Conservation (phyloP, 2,329 filamentous ascomycete genomes). For the Monilinia laxa region DNA sequence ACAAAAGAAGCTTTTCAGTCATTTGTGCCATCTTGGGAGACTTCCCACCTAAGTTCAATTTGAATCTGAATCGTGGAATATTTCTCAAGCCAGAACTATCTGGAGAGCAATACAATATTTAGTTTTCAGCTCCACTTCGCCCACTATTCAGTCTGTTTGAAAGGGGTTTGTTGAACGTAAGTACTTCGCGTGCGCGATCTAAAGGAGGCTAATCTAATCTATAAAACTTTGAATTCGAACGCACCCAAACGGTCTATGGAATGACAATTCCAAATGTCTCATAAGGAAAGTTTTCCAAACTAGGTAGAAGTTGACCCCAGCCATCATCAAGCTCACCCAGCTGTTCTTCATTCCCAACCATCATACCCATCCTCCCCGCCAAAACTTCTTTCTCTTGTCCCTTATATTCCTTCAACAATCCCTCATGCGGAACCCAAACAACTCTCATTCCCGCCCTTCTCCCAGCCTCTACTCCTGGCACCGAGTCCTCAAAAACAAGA, state of each 20-base stretch:
- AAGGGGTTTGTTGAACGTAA: too few relatives aligned
- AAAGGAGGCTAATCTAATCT: not conserved
- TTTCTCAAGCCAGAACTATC: too few relatives aligned
- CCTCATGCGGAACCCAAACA: slow-evolving; percentile 85
- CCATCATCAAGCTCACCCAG: slow-evolving; percentile 63
- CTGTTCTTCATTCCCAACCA: slow-evolving; percentile 49
- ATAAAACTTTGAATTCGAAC: not conserved
- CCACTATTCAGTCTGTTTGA: too few relatives aligned
- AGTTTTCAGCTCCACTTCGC: too few relatives aligned
- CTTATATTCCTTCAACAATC: slow-evolving; percentile 70
- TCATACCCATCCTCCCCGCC: slow-evolving; percentile 64
- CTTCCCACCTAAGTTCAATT: too few relatives aligned
- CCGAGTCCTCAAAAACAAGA: slow-evolving; percentile 93
- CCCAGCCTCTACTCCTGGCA: slow-evolving; percentile 88
- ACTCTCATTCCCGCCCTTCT: slow-evolving; percentile 92
- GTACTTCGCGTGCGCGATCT: not conserved
- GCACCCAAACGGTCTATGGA: not conserved
- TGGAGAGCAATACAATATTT: too few relatives aligned
- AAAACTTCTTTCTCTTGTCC: slow-evolving; percentile 79
- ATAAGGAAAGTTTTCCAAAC: slow-evolving; percentile 57
- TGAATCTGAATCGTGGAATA: too few relatives aligned
- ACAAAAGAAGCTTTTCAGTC: too few relatives aligned
- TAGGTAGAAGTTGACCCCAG: slow-evolving; percentile 56
- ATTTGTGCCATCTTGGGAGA: too few relatives aligned
- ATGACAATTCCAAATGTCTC: slow-evolving; percentile 56